Base-by-base conservation (phyloP, 2,329 filamentous ascomycete species). In the Trichoderma breve region DNA sequence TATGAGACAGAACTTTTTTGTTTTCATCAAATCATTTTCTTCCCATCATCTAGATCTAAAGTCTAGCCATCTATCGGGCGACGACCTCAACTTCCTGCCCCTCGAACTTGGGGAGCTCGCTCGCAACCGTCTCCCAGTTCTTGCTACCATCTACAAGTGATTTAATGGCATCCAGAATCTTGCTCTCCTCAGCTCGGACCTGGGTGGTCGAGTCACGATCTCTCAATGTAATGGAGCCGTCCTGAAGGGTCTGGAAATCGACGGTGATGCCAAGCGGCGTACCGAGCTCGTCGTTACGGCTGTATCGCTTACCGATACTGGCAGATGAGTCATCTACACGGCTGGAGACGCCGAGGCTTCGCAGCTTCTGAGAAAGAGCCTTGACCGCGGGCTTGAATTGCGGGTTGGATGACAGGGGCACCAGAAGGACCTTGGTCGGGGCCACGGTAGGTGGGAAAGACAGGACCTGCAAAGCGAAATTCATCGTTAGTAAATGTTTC, bases 351-450 rank as follows among this genome's bases (percentile, higher is more conserved):
- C 92, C 92, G 69, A 92, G 83, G 65, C 89, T 88, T 77, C 94
- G 92, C 72, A 98, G 90, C 79, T 90, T 91, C 78, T 91, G 86
- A 71, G 92, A 93, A 74, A 98, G 84, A 76, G 89, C 86, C 77
- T 89, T 87, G 70, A 95, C 86, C 61, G 93, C 87, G n/a, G 94
- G 93, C 76, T 88, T 89, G 86, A 98, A 97, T 75, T 92, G 89
- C 64, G 89, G 83, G 80, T 97, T 93, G 77, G 88, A 90, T 70
- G 94, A 97, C 57, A 98, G 88, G 43, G 95, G 95, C 28, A 97
- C 93, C 72, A 99, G 90, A 71, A 98, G 89, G 66, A 98, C 94
- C 86, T 98, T 98, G 75, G 93, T 97, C 2, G 96, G 96, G n/a
- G 96, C 94, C 67, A 98, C 88, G 0, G 89, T 86, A 5, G 87